Evolutionary conservation across 495 filamentous ascomycete genomes (phyloP).

Genomic region (Tuber indicum): DNA sequence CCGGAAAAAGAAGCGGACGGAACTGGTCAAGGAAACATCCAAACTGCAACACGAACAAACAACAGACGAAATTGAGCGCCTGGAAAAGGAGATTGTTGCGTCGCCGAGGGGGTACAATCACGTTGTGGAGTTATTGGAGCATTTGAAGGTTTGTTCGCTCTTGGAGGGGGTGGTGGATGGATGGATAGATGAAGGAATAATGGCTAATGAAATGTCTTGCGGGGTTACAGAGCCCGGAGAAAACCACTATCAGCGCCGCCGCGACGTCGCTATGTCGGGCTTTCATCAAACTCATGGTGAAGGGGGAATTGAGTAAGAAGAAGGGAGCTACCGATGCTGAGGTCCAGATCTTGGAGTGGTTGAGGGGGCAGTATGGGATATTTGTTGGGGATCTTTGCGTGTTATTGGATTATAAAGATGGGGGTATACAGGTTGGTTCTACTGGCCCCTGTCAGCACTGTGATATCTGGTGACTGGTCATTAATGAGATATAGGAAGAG

Average conservation of each 20-base stretch:
- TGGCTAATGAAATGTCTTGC: background rate
- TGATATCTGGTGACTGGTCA: constrained; percentile 28
- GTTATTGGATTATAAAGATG: constrained; percentile 52
- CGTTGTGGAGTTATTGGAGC: constrained; percentile 64
- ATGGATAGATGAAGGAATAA: background rate
- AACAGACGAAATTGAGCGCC: constrained; percentile 29
- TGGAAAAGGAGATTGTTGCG: constrained; percentile 36
- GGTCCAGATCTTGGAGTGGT: constrained; percentile 66
- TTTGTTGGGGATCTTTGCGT: constrained; percentile 56
- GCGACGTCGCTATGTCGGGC: constrained; percentile 78
- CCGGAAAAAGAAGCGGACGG: background rate
- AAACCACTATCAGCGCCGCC: constrained; percentile 45
- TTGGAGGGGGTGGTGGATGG: background rate
- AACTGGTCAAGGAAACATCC: background rate
- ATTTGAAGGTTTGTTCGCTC: constrained; percentile 46
- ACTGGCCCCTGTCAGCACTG: constrained; percentile 27
- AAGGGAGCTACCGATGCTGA: constrained; percentile 64
- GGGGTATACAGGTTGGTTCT: constrained; percentile 40
- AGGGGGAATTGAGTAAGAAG: constrained; percentile 61
- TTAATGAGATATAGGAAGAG: constrained; percentile 48
- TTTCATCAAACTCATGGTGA: constrained; percentile 74
- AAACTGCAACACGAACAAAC: background rate
- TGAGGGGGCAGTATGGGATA: constrained; percentile 64
- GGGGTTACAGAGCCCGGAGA: background rate
- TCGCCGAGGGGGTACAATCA: constrained; percentile 90